Conservation (phyloP, 2,329 filamentous ascomycete genomes). For the Capronia epimyces region DNA sequence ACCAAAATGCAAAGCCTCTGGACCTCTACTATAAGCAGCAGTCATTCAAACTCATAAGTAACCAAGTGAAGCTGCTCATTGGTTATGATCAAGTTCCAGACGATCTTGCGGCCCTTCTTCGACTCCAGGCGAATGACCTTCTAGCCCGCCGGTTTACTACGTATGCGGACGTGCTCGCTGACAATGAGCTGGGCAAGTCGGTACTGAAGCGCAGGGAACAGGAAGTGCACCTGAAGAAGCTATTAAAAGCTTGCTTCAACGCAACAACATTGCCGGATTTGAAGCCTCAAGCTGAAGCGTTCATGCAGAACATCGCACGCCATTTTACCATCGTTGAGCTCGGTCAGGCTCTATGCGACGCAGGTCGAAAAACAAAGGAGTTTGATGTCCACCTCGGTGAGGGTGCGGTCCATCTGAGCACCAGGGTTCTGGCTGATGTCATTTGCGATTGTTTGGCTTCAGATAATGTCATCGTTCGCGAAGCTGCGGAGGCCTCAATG, state of each 20-base stretch:
- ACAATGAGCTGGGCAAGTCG: slow-evolving; percentile 73
- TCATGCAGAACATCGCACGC: slow-evolving; percentile 74
- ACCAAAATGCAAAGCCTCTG: slow-evolving; percentile 54
- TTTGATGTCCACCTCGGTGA: slow-evolving; percentile 86
- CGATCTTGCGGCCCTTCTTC: slow-evolving; percentile 75
- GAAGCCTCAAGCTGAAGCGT: slow-evolving; percentile 65
- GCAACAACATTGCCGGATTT: slow-evolving; percentile 78
- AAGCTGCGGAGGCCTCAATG: slow-evolving; percentile 74
- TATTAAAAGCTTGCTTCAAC: slow-evolving; percentile 84
- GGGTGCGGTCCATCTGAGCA: slow-evolving; percentile 79
- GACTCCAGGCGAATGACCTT: slow-evolving; percentile 84
- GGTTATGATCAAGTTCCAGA: slow-evolving; percentile 84
- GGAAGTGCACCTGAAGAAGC: slow-evolving; percentile 72
- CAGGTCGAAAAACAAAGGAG: slow-evolving; percentile 68
- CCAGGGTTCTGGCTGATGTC: slow-evolving; percentile 78
- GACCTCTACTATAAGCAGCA: slow-evolving; percentile 91
- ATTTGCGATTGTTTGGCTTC: slow-evolving; percentile 86
- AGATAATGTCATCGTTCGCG: slow-evolving; percentile 71
- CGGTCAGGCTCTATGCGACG: slow-evolving; percentile 72
- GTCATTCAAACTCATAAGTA: slow-evolving; percentile 77
- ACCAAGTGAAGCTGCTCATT: slow-evolving; percentile 84
- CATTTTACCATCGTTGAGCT: slow-evolving; percentile 91
- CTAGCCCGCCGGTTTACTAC: slow-evolving; percentile 65
- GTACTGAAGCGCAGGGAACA: slow-evolving; percentile 81
- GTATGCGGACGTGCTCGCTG: slow-evolving; percentile 61